Evolutionary conservation across 2,329 filamentous ascomycete species (phyloP).

Genomic region (Aspergillus sergii): DNA sequence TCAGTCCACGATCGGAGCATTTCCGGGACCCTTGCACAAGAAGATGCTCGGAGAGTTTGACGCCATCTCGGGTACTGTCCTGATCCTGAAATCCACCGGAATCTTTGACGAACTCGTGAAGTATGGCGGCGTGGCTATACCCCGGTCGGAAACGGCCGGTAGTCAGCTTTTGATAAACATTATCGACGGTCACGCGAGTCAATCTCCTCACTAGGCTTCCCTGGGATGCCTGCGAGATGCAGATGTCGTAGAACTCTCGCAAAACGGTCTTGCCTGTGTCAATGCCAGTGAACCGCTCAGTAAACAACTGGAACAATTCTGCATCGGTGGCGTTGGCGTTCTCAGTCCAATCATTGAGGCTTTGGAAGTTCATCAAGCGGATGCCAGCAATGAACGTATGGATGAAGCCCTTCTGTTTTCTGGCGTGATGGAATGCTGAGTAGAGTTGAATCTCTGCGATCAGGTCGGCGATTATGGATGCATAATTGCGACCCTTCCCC

Average conservation of each 20-base stretch:
- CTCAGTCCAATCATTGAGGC: background rate
- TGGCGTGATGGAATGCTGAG: background rate
- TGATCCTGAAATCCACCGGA: constrained; percentile 2
- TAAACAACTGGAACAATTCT: constrained; percentile 6
- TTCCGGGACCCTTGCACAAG: background rate
- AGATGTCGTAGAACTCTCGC: constrained; percentile 5
- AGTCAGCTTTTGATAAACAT: background rate
- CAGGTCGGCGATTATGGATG: constrained; percentile 3
- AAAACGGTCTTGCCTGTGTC: background rate
- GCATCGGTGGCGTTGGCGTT: background rate
- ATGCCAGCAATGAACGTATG: constrained; percentile 4
- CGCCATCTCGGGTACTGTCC: background rate
- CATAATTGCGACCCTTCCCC: background rate
- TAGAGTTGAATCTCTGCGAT: constrained; percentile 8
- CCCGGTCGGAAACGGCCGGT: background rate
- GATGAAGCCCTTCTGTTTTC: background rate
- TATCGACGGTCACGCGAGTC: background rate
- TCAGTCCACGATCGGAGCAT: background rate
- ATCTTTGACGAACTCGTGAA: constrained; percentile 4
- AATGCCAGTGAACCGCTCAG: background rate
- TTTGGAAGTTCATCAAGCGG: constrained; percentile 5
- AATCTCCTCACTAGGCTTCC: background rate
- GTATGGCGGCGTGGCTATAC: background rate
- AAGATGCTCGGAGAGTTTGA: constrained; percentile 4
- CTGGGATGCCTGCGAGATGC: constrained; percentile 4